Percentiles rank a stretch among this genome's conserved stretches.
These are phyloP conservation scores for Scutellaria barbata DNA, from an alignment of 257 asterid species.

Conservation along the genomic window DNA sequence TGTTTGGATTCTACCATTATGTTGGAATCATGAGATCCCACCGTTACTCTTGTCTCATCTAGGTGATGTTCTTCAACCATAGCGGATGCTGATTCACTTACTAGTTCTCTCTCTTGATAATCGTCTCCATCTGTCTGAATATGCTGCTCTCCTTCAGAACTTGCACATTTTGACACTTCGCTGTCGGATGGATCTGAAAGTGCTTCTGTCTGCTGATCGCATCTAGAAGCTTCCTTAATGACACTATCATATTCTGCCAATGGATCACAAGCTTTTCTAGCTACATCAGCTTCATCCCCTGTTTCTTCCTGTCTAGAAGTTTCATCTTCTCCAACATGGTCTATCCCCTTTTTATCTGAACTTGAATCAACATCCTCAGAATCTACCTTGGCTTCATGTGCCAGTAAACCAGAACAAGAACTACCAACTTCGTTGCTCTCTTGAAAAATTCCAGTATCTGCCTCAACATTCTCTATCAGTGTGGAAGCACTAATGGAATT, in stretches of 20 bases:
- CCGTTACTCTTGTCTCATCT: constrained; percentile 25
- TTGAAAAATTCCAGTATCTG: constrained; percentile 30
- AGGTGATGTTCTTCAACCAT: constrained; percentile 35
- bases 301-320: constrained; percentile 37
- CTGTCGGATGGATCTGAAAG: constrained; percentile 30
- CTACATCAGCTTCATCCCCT: constrained; percentile 26
- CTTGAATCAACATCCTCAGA: constrained; percentile 41
- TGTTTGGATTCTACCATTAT: constrained; percentile 26
- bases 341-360: constrained; percentile 33
- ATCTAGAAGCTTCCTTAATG: constrained; percentile 36
- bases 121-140: constrained; percentile 34
- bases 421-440: constrained; percentile 28
- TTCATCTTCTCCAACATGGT: constrained; percentile 38
- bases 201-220: constrained; percentile 39
- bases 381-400: constrained; percentile 31
- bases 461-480: constrained; percentile 35
- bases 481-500: constrained; percentile 39
- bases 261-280: constrained; percentile 34
- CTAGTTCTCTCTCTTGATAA: constrained; percentile 34
- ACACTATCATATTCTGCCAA: constrained; percentile 38
- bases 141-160: constrained; percentile 40
- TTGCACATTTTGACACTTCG: constrained; percentile 34
- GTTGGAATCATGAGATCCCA: constrained; percentile 34
- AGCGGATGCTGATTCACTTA: constrained; percentile 32
- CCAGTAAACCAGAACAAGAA: constrained; percentile 35